These are phyloP conservation scores for Acrocalymma vagum DNA, from an alignment of 2,329 filamentous ascomycete genomes.

Conservation along the genomic window DNA sequence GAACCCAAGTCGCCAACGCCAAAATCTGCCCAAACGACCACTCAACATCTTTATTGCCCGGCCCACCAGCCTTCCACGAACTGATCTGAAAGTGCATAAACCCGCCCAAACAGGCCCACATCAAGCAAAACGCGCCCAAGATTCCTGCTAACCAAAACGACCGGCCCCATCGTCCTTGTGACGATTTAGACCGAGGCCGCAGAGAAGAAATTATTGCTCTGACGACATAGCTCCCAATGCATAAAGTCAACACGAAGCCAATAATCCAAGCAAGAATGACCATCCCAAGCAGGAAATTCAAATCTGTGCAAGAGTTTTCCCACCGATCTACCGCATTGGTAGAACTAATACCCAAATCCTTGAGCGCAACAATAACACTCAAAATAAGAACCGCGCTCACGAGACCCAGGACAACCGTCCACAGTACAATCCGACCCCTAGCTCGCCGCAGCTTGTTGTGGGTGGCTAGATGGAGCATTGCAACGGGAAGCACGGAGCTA, in stretches of 20 bases:
- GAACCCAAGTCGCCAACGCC: conserved; percentile 9
- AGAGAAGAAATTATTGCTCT: too few relatives aligned
- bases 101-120: conserved; percentile 4
- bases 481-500: conserved; percentile 2
- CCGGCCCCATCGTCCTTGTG: neutral
- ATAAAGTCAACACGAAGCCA: neutral
- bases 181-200: too few relatives aligned
- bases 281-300: neutral
- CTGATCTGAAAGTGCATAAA: neutral
- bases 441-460: neutral
- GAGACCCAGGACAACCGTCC: neutral
- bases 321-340: too few relatives aligned
- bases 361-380: neutral
- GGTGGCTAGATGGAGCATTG: conserved; percentile 2
- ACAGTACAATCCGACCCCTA: neutral
- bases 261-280: neutral
- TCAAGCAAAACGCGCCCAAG: neutral
- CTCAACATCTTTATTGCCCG: neutral
- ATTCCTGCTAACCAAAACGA: conserved; percentile 1
- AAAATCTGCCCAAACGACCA: conserved; percentile 12
- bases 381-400: neutral
- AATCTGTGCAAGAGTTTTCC: too few relatives aligned
- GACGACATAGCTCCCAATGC: neutral
- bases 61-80: neutral
- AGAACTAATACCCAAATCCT: too few relatives aligned